These are phyloP conservation scores for Clausena lansium DNA, from an alignment of 345 rosid species.

Conservation along the genomic window DNA sequence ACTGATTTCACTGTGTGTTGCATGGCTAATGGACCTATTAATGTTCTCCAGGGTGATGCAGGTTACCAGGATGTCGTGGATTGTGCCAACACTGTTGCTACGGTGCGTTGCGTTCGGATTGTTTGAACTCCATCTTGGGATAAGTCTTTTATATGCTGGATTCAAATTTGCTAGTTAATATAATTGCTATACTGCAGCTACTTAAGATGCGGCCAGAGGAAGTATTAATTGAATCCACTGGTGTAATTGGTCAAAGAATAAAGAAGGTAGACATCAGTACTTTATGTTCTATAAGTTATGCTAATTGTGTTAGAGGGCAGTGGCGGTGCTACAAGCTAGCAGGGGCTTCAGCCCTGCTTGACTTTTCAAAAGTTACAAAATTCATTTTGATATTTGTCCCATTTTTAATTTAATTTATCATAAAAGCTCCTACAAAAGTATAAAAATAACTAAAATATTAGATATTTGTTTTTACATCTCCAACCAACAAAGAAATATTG, in stretches of 20 bases:
- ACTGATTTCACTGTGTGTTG: neutral
- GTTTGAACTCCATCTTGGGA: neutral
- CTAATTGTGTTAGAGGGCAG: slow-evolving; percentile 6
- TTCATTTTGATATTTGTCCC: too few species aligned
- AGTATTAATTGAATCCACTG: slow-evolving; percentile 87
- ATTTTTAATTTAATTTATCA: too few species aligned
- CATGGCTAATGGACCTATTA: slow-evolving; percentile 20
- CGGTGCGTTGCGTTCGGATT: slow-evolving; percentile 31
- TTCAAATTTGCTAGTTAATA: neutral
- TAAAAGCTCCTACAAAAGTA: too few species aligned
- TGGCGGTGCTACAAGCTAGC: neutral
- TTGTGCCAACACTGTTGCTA: slow-evolving; percentile 67
- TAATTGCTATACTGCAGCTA: slow-evolving; percentile 37
- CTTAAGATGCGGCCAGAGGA: slow-evolving; percentile 62
- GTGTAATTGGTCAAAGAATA: slow-evolving; percentile 90
- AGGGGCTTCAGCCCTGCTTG: too few species aligned
- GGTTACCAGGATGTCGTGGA: slow-evolving; percentile 87
- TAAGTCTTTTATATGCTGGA: slow-evolving; percentile 3
- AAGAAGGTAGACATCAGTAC: slow-evolving; percentile 51
- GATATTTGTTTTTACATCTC: too few species aligned
- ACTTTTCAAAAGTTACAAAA: too few species aligned
- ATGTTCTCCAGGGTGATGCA: slow-evolving; percentile 76
- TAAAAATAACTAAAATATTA: too few species aligned
- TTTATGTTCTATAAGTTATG: slow-evolving; percentile 1
- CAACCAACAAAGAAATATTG: too few species aligned